These are phyloP conservation scores for Obelidium mucronatum DNA, from an alignment of 192 early-diverging fungal species.

Conservation along the genomic window DNA sequence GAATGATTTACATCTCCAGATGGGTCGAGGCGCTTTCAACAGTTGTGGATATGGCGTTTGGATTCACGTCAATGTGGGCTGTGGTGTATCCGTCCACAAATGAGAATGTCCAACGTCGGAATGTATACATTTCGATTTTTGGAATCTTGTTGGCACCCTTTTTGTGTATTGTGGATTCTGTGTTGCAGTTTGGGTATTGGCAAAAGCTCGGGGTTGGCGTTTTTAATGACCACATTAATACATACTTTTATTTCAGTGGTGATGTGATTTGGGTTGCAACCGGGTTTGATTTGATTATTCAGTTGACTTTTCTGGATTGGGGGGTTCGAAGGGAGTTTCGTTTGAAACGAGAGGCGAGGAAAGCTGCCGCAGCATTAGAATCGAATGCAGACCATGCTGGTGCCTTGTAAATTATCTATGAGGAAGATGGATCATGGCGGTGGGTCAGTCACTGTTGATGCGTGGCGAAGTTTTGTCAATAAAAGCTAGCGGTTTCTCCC, in stretches of 20 bases:
- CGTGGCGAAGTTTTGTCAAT: too few species aligned
- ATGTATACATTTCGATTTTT: not conserved
- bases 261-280: not conserved
- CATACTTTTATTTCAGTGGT: not conserved
- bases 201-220: not conserved
- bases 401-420: too few species aligned
- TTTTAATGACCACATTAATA: not conserved
- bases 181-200: not conserved
- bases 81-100: not conserved
- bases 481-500: too few species aligned
- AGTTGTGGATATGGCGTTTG: slow-evolving; percentile 1
- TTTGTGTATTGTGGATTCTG: not conserved
- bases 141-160: not conserved
- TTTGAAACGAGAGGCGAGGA: not conserved
- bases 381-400: too few species aligned
- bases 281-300: not conserved
- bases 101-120: not conserved
- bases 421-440: too few species aligned
- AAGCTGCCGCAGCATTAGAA: too few species aligned
- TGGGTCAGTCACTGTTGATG: too few species aligned
- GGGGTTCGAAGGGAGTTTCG: not conserved
- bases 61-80: not conserved
- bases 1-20: not conserved
- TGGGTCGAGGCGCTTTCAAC: not conserved
- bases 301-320: not conserved